A percentile compares a stretch with the other conserved stretches of the same genome.
Evolutionary conservation across 2,329 filamentous ascomycete genomes (phyloP).

Genomic region (Aspergillus fructus): DNA sequence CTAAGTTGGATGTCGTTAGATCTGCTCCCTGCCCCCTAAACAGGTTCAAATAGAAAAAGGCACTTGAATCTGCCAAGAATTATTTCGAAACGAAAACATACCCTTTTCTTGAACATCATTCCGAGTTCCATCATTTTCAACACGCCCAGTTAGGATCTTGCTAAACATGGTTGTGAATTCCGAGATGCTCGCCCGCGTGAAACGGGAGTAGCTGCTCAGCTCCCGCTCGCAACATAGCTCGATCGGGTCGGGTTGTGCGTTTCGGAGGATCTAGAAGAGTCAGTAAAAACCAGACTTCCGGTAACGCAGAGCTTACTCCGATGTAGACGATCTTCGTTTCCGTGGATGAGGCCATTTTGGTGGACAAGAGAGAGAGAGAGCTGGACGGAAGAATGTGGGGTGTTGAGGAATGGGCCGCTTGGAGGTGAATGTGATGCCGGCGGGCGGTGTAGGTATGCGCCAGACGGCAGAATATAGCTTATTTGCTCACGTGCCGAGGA

Average conservation of each 20-base stretch:
- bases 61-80: too few relatives aligned
- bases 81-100: too few relatives aligned
- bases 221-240: slow-evolving; percentile 78
- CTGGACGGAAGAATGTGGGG: neutral
- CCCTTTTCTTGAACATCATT: slow-evolving; percentile 53
- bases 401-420: neutral
- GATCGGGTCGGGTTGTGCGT: slow-evolving; percentile 71
- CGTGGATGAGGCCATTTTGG: neutral
- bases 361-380: neutral
- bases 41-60: neutral
- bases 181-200: slow-evolving; percentile 63
- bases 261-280: slow-evolving; percentile 70
- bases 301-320: neutral
- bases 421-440: neutral
- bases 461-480: neutral
- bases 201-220: slow-evolving; percentile 73
- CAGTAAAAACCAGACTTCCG: neutral
- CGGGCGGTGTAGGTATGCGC: neutral
- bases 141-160: slow-evolving; percentile 84
- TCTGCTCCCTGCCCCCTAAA: too few relatives aligned
- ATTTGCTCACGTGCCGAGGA: neutral
- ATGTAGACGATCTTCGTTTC: slow-evolving; percentile 14
- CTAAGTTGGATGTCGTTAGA: slow-evolving; percentile 8
- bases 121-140: too few relatives aligned
- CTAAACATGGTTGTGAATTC: slow-evolving; percentile 82